These are phyloP conservation scores for Brassica cretica DNA, from an alignment of 345 rosid species.

Conservation along the genomic window DNA sequence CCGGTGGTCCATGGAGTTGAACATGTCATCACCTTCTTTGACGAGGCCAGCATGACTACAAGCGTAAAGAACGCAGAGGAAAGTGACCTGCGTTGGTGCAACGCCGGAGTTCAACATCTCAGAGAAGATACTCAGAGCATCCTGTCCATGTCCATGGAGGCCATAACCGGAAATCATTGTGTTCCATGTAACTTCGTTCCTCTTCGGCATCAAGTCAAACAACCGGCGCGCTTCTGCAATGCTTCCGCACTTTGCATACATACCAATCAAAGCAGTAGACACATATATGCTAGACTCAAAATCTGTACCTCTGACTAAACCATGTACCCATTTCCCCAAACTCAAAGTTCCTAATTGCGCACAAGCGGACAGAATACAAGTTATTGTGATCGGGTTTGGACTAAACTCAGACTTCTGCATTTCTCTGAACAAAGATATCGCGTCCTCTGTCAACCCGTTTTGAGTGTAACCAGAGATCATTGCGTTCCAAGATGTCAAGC, in stretches of 20 bases:
- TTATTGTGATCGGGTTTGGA: constrained; percentile 67
- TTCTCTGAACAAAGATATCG: constrained; percentile 62
- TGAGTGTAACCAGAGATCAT: constrained; percentile 83
- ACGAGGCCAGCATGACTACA: constrained; percentile 87
- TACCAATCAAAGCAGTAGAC: constrained; percentile 73
- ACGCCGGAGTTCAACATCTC: constrained; percentile 56
- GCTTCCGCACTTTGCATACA: constrained; percentile 85
- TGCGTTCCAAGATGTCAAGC: constrained; percentile 81
- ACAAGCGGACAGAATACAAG: constrained; percentile 76
- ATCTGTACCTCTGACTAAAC: constrained; percentile 48
- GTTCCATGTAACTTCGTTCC: constrained; percentile 83
- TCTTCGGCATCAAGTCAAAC: constrained; percentile 58
- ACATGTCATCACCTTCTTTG: constrained; percentile 62
- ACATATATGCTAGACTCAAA: constrained; percentile 64
- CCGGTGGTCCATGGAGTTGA: constrained; percentile 58
- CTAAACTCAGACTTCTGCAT: constrained; percentile 55
- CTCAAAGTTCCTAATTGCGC: constrained; percentile 75
- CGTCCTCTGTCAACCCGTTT: constrained; percentile 67
- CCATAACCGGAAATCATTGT: constrained; percentile 81
- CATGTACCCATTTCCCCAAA: constrained; percentile 72
- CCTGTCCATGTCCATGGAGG: constrained; percentile 76
- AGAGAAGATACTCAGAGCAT: constrained; percentile 58
- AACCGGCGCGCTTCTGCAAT: constrained; percentile 58
- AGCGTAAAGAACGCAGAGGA: constrained; percentile 71
- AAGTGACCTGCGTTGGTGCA: constrained; percentile 61